Evolutionary conservation across 805 yeast genomes (phyloP), one percentile per base, ranked within the genome.

Genomic region (Kodamaea fukazawae): DNA sequence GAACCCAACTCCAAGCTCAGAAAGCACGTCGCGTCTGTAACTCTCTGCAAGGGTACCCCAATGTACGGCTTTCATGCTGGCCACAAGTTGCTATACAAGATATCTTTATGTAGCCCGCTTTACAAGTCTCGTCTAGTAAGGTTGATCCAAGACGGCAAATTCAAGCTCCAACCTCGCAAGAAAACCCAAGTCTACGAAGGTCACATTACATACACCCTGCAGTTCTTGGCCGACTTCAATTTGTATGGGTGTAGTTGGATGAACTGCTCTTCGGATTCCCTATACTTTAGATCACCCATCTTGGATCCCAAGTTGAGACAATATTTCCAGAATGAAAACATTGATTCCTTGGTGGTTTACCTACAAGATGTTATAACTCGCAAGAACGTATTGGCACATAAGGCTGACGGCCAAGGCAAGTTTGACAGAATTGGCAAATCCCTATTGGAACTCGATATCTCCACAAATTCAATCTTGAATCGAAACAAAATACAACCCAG

Each of bases 181-280:
- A 33, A 36, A 18, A 46, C 26, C 4, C 33, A 38, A 16, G 47
- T 66, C 0, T 86, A 67, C 56, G 99, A 93, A 53, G 70, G 89
- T 0, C 98, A 93, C 54, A 71, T 91, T 9, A 89, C 96, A 0
- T 83, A 70, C 49, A 54, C 76, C 1, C 58, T 87, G 5, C 97
- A 93, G 54, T 88, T 91, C 53, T 58, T 87, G 18, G 70, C 85
- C 0, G 99, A 93, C 55, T 88, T 74, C 60, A 90, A 91, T 54
- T 60, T 91, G 22, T 86, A 73, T 54, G 95, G 96, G 1, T 86
- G 96, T 58, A 80, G 82, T 4, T 86, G 95, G 91, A 44, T 90
- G 15, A 62, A 71, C 12, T 41, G 82, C 1, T 50, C 56, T 2
- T 47, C 30, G 5, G 36, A 35, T 2, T 36, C 40, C 12, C 61